A percentile compares a stretch with the other conserved stretches of the same genome.
Conservation (phyloP, 345 rosid species). For the Hibiscus syriacus region DNA sequence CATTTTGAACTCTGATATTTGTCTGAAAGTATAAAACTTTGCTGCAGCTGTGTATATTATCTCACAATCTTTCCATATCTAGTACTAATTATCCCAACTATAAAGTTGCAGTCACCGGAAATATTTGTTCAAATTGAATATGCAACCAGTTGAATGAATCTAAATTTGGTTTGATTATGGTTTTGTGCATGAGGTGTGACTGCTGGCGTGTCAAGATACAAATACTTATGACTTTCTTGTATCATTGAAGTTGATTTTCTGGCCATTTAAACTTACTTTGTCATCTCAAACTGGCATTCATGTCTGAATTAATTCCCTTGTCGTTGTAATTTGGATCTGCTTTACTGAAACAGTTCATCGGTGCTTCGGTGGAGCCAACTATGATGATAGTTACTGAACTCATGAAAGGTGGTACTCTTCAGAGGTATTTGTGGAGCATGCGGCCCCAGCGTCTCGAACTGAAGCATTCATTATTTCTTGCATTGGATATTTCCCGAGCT, state of each 20-base stretch:
- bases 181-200: no score
- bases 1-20: background rate
- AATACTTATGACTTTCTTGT: background rate
- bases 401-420: conserved; percentile 42
- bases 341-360: conserved; percentile 38
- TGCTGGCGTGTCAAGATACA: no score
- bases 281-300: background rate
- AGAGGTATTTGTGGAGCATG: conserved; percentile 31
- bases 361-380: conserved; percentile 45
- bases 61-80: background rate
- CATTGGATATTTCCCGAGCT: conserved; percentile 54
- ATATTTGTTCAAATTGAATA: no score
- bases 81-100: no score
- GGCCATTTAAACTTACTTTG: background rate
- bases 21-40: background rate
- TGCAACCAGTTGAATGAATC: no score
- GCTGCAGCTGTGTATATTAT: background rate
- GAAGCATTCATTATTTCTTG: conserved; percentile 33
- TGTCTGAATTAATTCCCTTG: background rate
- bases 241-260: background rate
- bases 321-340: background rate
- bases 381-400: conserved; percentile 58
- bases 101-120: no score
- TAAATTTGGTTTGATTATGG: no score
- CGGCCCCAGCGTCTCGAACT: conserved; percentile 37